A percentile compares a stretch with the other conserved stretches of the same genome.
Evolutionary conservation across 495 filamentous ascomycete species (phyloP).

Genomic region (Neurospora sp.): DNA sequence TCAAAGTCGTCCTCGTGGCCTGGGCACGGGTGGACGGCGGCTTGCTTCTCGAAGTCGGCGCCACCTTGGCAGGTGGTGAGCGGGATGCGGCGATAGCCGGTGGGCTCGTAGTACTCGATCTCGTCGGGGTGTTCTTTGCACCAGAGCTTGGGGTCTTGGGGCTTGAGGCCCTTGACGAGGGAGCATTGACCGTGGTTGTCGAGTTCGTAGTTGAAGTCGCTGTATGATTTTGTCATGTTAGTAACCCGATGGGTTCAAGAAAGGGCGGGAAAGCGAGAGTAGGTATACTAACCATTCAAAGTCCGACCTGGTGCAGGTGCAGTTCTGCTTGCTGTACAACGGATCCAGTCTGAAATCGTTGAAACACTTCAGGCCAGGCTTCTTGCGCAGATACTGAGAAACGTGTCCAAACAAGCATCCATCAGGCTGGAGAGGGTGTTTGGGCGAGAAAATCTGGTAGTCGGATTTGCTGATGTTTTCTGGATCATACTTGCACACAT

Average conservation of each 20-base stretch:
- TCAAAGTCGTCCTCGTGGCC: constrained; percentile 69
- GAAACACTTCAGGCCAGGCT: constrained; percentile 59
- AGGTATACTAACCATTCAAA: constrained; percentile 77
- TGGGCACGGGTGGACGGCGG: constrained; percentile 51
- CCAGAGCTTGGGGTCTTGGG: constrained; percentile 50
- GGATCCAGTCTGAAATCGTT: constrained; percentile 59
- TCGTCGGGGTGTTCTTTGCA: constrained; percentile 58
- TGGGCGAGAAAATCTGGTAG: constrained; percentile 76
- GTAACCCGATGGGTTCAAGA: neutral
- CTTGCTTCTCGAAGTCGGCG: constrained; percentile 53
- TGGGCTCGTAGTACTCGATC: constrained; percentile 68
- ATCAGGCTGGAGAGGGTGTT: constrained; percentile 61
- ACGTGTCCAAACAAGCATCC: constrained; percentile 90
- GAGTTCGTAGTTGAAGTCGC: constrained; percentile 89
- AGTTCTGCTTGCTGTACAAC: constrained; percentile 60
- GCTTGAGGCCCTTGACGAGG: constrained; percentile 58
- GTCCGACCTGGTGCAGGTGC: constrained; percentile 71
- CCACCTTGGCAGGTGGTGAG: constrained; percentile 77
- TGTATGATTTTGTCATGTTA: constrained; percentile 22
- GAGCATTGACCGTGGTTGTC: constrained; percentile 62
- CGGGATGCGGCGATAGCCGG: constrained; percentile 85
- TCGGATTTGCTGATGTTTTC: constrained; percentile 47
- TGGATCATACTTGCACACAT: constrained; percentile 59
- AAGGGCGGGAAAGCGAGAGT: neutral
- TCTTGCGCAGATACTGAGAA: constrained; percentile 85